phyloP scores from a whole-genome alignment of 1,139 yeast genomes.

The Candida sanyaensis region DNA sequence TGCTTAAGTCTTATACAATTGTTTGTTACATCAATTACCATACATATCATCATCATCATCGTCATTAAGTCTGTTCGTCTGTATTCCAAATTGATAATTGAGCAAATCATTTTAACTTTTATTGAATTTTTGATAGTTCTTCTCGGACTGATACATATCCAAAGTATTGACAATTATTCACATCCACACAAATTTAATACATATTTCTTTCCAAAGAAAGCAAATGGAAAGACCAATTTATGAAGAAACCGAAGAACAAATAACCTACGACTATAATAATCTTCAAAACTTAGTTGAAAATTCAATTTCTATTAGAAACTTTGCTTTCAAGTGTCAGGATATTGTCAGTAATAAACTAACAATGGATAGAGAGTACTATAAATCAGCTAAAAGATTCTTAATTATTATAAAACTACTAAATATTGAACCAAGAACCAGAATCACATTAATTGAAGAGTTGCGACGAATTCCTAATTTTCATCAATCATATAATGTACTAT shows the following conservation, averaged over 20 bases:
- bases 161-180: background rate
- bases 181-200: background rate
- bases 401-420: slow-evolving; percentile 9
- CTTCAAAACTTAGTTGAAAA: slow-evolving; percentile 2
- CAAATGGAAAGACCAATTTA: slow-evolving; percentile 1
- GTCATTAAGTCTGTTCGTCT: too few species aligned
- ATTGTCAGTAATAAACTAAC: slow-evolving; percentile 7
- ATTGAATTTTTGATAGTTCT: too few species aligned
- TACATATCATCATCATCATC: too few species aligned
- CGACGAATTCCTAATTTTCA: slow-evolving; percentile 2
- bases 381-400: slow-evolving; percentile 8
- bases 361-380: slow-evolving; percentile 8
- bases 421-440: slow-evolving; percentile 2
- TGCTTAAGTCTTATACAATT: too few species aligned
- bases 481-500: slow-evolving; percentile 35
- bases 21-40: too few species aligned
- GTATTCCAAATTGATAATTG: too few species aligned
- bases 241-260: slow-evolving; percentile 4
- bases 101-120: too few species aligned
- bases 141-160: background rate
- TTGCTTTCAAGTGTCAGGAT: slow-evolving; percentile 9
- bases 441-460: slow-evolving; percentile 2
- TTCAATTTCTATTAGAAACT: slow-evolving; percentile 5
- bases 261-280: slow-evolving; percentile 1
- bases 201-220: background rate